phyloP scores from a whole-genome alignment of 2,329 filamentous ascomycete genomes.

The Stylonectria norvegica region DNA sequence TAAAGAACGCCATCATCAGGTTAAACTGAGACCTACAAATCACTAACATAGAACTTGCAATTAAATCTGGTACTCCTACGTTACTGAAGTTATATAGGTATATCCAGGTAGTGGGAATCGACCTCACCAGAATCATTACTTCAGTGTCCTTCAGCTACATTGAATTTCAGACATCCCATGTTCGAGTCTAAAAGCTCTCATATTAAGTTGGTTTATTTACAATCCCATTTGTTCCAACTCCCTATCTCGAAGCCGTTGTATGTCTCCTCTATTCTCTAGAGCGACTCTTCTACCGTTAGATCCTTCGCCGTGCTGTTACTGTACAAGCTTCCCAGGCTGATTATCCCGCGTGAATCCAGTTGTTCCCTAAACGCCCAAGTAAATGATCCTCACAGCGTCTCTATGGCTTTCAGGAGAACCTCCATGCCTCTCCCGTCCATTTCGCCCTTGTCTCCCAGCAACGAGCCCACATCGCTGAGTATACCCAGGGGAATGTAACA shows the following conservation, averaged over 20 bases:
- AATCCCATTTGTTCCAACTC: conserved; percentile 2
- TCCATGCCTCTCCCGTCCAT: conserved; percentile 52
- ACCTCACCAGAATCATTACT: too few relatives aligned
- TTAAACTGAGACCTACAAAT: too few relatives aligned
- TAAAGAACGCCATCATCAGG: too few relatives aligned
- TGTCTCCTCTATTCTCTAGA: conserved; percentile 1
- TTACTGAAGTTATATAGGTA: too few relatives aligned
- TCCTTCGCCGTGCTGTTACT: conserved; percentile 5
- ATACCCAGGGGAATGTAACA: conserved; percentile 82
- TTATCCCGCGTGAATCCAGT: conserved; percentile 1
- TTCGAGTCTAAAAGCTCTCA: too few relatives aligned
- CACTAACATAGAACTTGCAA: too few relatives aligned
- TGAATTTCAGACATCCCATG: too few relatives aligned
- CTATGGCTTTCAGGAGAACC: conserved; percentile 59
- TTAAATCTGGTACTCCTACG: too few relatives aligned
- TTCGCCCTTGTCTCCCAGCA: conserved; percentile 59
- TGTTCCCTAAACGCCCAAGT: conserved; percentile 3
- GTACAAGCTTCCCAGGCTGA: conserved; percentile 17
- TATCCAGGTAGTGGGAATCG: too few relatives aligned
- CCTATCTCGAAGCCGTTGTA: conserved; percentile 2
- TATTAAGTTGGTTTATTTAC: too few relatives aligned
- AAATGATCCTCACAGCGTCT: conserved; percentile 43
- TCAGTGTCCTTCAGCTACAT: too few relatives aligned
- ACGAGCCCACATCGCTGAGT: conserved; percentile 80
- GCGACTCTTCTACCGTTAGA: conserved; percentile 8